Evolutionary conservation across 495 filamentous ascomycete genomes (phyloP).

Genomic region (Talaromyces ruber): DNA sequence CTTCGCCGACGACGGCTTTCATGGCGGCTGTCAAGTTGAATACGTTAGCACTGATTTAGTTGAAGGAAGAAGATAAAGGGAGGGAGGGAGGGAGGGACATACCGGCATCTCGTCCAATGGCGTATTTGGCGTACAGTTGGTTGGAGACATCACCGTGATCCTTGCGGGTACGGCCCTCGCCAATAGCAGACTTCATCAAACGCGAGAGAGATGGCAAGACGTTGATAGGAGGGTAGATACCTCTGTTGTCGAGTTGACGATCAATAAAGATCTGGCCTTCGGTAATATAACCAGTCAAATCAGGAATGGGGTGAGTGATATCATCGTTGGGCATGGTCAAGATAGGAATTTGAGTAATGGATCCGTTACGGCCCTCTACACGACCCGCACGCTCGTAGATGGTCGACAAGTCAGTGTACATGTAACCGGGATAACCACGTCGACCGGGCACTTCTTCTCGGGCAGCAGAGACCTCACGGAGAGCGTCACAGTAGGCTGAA

Average conservation of each 20-base stretch:
- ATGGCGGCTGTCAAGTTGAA: constrained; percentile 58
- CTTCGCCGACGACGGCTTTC: constrained; percentile 99
- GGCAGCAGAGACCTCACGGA: constrained; percentile 95
- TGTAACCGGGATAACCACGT: constrained; percentile 99
- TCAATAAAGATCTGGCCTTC: constrained; percentile 99
- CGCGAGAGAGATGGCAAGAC: constrained; percentile 96
- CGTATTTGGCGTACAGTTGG: constrained; percentile 99
- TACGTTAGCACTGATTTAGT: not conserved
- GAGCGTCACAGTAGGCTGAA: constrained; percentile 95
- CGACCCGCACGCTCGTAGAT: constrained; percentile 99
- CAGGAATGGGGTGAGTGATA: constrained; percentile 98
- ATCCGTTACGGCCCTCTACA: constrained; percentile 94
- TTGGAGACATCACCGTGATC: constrained; percentile 98
- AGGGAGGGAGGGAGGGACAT: constrained; percentile 14
- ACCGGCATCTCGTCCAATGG: constrained; percentile 90
- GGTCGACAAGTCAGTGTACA: constrained; percentile 99
- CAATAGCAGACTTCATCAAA: constrained; percentile 99
- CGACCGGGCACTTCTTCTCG: constrained; percentile 99
- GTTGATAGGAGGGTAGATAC: constrained; percentile 98
- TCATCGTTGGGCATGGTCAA: constrained; percentile 99
- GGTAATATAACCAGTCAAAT: constrained; percentile 97
- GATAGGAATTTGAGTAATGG: constrained; percentile 98
- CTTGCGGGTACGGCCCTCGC: constrained; percentile 87
- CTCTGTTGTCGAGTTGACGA: constrained; percentile 89
- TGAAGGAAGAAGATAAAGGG: not conserved